A percentile compares a stretch with the other conserved stretches of the same genome.
phyloP scores from a whole-genome alignment of 2,329 filamentous ascomycete genomes.

The Colletotrichum sublineola region DNA sequence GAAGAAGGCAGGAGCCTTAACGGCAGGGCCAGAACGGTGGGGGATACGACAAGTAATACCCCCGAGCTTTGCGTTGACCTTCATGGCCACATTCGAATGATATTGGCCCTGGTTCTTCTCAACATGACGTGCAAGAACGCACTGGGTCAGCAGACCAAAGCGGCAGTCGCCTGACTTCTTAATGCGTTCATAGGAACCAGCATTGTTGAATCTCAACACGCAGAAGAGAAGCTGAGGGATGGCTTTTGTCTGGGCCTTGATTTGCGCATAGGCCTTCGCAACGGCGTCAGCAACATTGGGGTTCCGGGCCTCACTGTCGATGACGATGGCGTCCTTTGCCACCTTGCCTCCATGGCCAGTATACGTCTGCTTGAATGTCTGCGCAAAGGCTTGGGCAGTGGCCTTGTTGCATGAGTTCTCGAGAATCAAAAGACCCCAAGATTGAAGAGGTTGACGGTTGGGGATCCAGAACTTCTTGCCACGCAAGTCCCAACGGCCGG shows the following conservation, averaged over 20 bases:
- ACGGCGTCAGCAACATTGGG: conserved; percentile 67
- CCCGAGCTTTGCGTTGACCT: conserved; percentile 95
- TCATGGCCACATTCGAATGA: conserved; percentile 94
- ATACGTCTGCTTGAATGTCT: conserved; percentile 60
- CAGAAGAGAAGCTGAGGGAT: conserved; percentile 85
- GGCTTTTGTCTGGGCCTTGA: conserved; percentile 64
- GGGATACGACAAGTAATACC: conserved; percentile 74
- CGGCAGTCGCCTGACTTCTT: conserved; percentile 92
- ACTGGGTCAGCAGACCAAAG: conserved; percentile 86
- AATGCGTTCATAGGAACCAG: conserved; percentile 81
- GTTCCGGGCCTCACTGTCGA: conserved; percentile 44
- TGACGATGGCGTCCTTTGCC: conserved; percentile 49
- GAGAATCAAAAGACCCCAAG: conserved; percentile 82
- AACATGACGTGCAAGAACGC: conserved; percentile 80
- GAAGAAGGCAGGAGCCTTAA: conserved; percentile 54
- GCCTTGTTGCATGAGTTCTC: conserved; percentile 65
- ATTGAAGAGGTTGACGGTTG: conserved; percentile 73
- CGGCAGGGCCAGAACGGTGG: conserved; percentile 42
- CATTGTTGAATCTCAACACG: conserved; percentile 79
- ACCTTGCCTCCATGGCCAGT: conserved; percentile 63
- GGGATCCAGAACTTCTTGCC: conserved; percentile 79
- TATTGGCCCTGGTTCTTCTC: conserved; percentile 82
- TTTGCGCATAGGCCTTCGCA: conserved; percentile 66
- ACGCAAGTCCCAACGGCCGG: conserved; percentile 89
- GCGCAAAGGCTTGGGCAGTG: conserved; percentile 70